Base-by-base conservation (phyloP, 306 rosid species). In the Sechiopsis laciniata region DNA sequence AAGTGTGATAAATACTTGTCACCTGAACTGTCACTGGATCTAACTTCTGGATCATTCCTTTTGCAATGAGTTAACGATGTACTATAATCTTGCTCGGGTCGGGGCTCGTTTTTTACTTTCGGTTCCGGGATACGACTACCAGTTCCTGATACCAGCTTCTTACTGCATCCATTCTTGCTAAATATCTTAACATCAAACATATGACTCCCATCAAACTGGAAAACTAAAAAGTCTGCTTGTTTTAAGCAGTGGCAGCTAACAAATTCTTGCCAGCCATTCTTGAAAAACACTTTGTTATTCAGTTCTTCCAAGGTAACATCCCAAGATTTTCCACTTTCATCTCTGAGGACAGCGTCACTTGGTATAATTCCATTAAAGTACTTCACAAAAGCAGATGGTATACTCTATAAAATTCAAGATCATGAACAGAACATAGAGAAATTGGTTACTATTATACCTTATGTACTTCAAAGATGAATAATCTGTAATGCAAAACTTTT, bases 361-460 rank as follows among this genome's bases (percentile, higher is more conserved):
- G 81, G 81, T 55, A 55, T 10, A 19, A 2, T 29, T 66, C 74
- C 70, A 54, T 54, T 73, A 15, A 78, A 78, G 26, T 78, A 3
- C 58, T 73, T 55, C 51, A 78, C 55, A 78, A 78, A 78, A 40
- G 81, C 81, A 22, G 56, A 68, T 32, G 81, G 81, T 73, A 78
- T 72, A 19, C 71, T 12, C 80, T 71, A 69, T 54, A 71, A 32
- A 32, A 70, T 22, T 8, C 7, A 35, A 77, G 19, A 71, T 2
- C 53, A 32, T 19, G 59, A 53, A 54, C 58, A 52, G 22, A 40
- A 59, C 21, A 13, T 35, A 37, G 32, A 9, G 26, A 4, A 7
- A 13, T 56, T 9, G 73, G 42, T 19, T n/a, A 21, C 26, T 54
- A 16, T 55, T 26, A 9, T 20, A 40, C 69, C 42, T 57, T 9